Evolutionary conservation across 169 alveolate species (phyloP).

Genomic region (Babesia bovis): DNA sequence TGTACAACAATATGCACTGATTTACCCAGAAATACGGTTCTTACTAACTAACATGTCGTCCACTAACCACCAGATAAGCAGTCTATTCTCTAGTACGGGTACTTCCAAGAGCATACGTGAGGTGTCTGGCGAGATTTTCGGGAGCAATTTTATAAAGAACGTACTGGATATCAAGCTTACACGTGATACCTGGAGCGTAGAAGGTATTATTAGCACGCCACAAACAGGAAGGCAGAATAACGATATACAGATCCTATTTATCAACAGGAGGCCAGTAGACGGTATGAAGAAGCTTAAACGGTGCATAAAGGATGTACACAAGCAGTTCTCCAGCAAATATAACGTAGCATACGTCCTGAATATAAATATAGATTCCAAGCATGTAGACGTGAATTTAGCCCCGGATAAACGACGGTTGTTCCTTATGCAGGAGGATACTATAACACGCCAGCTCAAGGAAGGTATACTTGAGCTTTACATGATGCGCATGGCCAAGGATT

Average conservation of each 20-base stretch:
- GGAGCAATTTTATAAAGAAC: slow-evolving; percentile 60
- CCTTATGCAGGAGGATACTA: slow-evolving; percentile 65
- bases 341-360: slow-evolving; percentile 70
- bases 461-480: slow-evolving; percentile 5
- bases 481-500: slow-evolving; percentile 30
- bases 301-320: slow-evolving; percentile 62
- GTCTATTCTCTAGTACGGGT: slow-evolving; percentile 59
- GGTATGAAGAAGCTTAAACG: slow-evolving; percentile 63
- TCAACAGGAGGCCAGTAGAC: slow-evolving; percentile 75
- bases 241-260: slow-evolving; percentile 70
- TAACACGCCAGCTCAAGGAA: slow-evolving; percentile 46
- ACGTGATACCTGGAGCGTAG: slow-evolving; percentile 57
- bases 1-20: slow-evolving; percentile 65
- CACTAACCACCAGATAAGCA: slow-evolving; percentile 16
- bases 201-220: slow-evolving; percentile 53
- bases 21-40: slow-evolving; percentile 56
- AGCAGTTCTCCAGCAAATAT: slow-evolving; percentile 70
- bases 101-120: slow-evolving; percentile 51
- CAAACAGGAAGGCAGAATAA: slow-evolving; percentile 67
- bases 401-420: slow-evolving; percentile 77
- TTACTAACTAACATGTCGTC: slow-evolving; percentile 42
- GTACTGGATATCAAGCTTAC: slow-evolving; percentile 55
- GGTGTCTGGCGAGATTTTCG: slow-evolving; percentile 63
- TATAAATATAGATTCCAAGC: slow-evolving; percentile 52
- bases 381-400: slow-evolving; percentile 72